phyloP scores from a whole-genome alignment of 2,329 filamentous ascomycete species.

The Aspergillus candidus region DNA sequence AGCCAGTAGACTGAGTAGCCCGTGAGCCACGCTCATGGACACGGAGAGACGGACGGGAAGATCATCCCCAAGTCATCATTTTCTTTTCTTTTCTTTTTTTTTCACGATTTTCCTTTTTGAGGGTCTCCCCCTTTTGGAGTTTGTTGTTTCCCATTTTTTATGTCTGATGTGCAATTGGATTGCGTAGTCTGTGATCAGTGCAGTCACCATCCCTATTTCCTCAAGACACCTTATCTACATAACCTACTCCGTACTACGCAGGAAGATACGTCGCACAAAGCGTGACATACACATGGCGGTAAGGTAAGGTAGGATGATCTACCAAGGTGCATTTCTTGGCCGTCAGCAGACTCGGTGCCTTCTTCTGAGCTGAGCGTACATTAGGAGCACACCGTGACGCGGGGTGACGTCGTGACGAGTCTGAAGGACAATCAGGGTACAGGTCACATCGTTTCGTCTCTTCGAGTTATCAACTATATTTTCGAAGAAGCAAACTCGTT shows the following conservation, averaged over 20 bases:
- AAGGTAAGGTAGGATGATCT: background rate
- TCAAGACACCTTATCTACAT: no score
- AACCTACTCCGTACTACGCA: slow-evolving; percentile 6
- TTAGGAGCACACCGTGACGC: no score
- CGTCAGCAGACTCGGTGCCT: background rate
- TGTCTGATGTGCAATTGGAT: slow-evolving; percentile 5
- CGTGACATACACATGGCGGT: slow-evolving; percentile 6
- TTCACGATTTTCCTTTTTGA: background rate
- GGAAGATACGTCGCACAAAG: background rate
- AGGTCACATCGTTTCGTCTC: no score
- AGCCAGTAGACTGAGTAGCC: no score
- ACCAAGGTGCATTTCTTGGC: background rate
- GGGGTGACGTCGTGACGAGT: no score
- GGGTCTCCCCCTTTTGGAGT: no score
- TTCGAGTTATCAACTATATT: no score
- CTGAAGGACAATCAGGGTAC: no score
- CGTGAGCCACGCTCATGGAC: no score
- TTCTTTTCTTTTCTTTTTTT: slow-evolving; percentile 3
- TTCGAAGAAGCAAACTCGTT: no score
- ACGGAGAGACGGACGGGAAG: slow-evolving; percentile 4
- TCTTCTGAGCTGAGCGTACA: background rate
- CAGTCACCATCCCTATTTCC: no score
- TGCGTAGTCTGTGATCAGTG: no score
- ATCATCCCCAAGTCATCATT: slow-evolving; percentile 3
- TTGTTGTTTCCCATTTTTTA: slow-evolving; percentile 3